Base-by-base conservation (phyloP, 2,329 filamentous ascomycete species). In the Diaporthe amygdali region DNA sequence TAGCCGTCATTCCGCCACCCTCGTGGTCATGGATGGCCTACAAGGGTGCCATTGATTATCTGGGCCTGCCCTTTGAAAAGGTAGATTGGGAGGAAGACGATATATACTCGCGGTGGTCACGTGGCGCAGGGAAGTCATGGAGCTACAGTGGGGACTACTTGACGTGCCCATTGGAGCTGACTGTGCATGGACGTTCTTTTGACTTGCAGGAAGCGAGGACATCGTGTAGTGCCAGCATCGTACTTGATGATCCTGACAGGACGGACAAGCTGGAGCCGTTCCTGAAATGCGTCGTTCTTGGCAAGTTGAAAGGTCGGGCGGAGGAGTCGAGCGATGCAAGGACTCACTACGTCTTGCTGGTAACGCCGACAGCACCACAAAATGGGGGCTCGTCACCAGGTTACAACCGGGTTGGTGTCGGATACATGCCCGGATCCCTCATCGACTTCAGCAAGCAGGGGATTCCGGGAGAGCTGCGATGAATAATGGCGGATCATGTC, bases 11-110 rank as follows among this genome's bases (percentile, higher is more conserved):
- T 12, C 14, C 39, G 20, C 67, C 44, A 8, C 52, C 66, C 9
- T 44, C 66, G 6, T 68, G 51, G 66, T 68, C 66, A 7, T 68
- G 66, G 66, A 59, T 68, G 66, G 39, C 66, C 2, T 49, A 59
- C 8, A 44, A 32, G 17, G 66, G 51, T 20, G 17, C 20, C 5
- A 59, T 68, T 7, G 27, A 37, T 2, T 68, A 55, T 30, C 17
- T 68, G 37, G 14, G 20, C 17, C n/a, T 34, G 12, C 47, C 34
- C 3, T 68, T 68, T n/a, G n/a, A 32, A 17, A 20, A 47, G 14
- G 51, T 68, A 20, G 37, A 68, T 7, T 68, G 66, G 66, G 63
- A 67, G 47, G 27, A 54, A 25, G 9, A 47, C 4, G 49, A 63
- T 5, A 63, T 68, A 2, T 7, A 8, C 7, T 59, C 39, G 39